Base-by-base conservation (phyloP, 164 flowering plant species). In the Macadamia tetraphylla region DNA sequence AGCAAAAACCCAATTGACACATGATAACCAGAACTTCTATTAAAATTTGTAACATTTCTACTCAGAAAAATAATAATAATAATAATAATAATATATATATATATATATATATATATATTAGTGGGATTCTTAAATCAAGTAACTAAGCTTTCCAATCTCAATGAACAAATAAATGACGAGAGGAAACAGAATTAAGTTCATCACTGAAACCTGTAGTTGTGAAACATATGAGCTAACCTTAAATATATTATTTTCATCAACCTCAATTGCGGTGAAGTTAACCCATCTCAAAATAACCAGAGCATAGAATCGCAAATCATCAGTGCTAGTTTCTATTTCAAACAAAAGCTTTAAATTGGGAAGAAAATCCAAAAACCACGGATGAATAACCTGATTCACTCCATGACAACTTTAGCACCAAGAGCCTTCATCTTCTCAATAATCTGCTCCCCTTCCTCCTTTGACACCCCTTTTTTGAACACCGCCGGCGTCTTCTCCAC, bases 401-500 rank as follows among this genome's bases (percentile, higher is more conserved):
- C 88, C 89, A 90, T 73, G 31, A 86, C 76, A 29, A 90, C 96
- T 68, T 84, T 90, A 0, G 94, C 98, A 4, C 96, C 98, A 51
- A 87, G 56, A 66, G 88, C 92, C 77, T 87, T 90, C 86, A 90
- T 69, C 78, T 88, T 92, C 80, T 88, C 91, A 35, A 88, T 79
- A 32, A 90, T 82, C 59, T 82, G 80, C 69, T 87, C 91, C 0
- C 74, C 96, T 73, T 88, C 98, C 71, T 90, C 94, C 74, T 88
- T 88, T 0, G 94, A 79, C 12, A 92, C 86, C 11, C 98, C 94
- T n/a, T 67, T 75, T 67, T 92, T 92, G 58, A 92, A 74, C 43
- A 92, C 81, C 0, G 87, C 56, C 0, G 98, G 94, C 6, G 84
- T 60, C 80, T 92, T 92, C 85, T 89, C 97, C 56, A 91, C 97